These are phyloP conservation scores for Coix lacrymajobi DNA, from an alignment of 176 grass and related monocot species.

Conservation along the genomic window DNA sequence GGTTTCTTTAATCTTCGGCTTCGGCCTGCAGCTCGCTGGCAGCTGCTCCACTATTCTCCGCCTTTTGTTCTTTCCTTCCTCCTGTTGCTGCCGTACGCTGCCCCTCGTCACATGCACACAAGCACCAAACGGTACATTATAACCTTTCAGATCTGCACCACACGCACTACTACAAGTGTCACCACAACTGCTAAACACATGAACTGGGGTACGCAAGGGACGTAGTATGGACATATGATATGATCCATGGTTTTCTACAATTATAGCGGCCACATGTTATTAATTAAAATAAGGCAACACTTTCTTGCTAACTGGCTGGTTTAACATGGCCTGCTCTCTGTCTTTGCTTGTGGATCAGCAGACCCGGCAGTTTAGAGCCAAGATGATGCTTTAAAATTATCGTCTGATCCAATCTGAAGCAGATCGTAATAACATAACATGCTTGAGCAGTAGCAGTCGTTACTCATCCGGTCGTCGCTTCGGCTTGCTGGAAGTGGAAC, in stretches of 20 bases:
- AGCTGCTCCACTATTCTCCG: not conserved
- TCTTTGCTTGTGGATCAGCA: too few species aligned
- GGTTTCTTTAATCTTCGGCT: not conserved
- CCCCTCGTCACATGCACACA: slow-evolving; percentile 19
- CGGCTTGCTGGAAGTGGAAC: slow-evolving; percentile 11
- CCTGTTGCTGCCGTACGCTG: not conserved
- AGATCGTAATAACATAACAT: not conserved
- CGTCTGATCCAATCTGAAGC: slow-evolving; percentile 3
- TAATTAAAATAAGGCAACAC: too few species aligned
- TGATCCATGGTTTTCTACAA: not conserved
- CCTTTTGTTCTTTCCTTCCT: not conserved
- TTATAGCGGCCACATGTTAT: not conserved
- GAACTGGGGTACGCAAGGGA: not conserved
- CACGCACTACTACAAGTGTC: not conserved
- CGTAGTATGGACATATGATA: too few species aligned
- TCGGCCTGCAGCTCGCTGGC: too few species aligned
- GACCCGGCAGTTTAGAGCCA: too few species aligned
- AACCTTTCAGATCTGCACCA: not conserved
- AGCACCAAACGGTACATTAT: not conserved
- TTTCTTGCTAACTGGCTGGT: too few species aligned
- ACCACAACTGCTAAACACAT: not conserved
- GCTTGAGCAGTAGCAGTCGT: not conserved
- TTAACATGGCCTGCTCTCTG: too few species aligned
- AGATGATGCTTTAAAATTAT: not conserved
- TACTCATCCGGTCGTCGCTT: slow-evolving; percentile 14